Evolutionary conservation across 345 rosid species (phyloP).

Genomic region (Murraya paniculata): DNA sequence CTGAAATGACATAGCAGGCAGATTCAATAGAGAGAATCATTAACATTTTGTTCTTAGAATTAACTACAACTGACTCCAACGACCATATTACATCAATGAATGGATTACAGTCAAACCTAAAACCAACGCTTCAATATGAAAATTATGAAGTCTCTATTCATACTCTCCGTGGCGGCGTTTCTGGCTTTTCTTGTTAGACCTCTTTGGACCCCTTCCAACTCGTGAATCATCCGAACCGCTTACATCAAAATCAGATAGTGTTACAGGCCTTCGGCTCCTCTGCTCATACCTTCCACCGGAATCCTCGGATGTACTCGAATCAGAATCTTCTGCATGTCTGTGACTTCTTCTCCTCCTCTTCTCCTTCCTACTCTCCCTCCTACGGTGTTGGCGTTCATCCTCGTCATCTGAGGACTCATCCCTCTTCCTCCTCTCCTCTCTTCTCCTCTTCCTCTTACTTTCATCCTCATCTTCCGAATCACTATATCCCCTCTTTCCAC

Average conservation of each 20-base stretch:
- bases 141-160: constrained; percentile 20
- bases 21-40: not conserved
- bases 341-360: constrained; percentile 51
- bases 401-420: constrained; percentile 42
- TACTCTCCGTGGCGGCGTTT: constrained; percentile 45
- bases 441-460: constrained; percentile 48
- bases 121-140: too few species aligned
- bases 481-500: constrained; percentile 47
- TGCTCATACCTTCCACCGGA: constrained; percentile 36
- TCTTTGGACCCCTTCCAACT: constrained; percentile 54
- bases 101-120: too few species aligned
- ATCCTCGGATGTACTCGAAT: constrained; percentile 41
- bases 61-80: not conserved
- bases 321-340: constrained; percentile 38
- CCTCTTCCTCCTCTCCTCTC: constrained; percentile 62
- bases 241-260: constrained; percentile 49
- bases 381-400: constrained; percentile 21
- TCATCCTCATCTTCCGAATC: constrained; percentile 67
- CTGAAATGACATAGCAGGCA: not conserved
- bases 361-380: constrained; percentile 43
- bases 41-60: not conserved
- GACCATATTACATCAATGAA: too few species aligned
- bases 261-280: constrained; percentile 50
- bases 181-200: constrained; percentile 56
- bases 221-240: constrained; percentile 51